phyloP scores from a whole-genome alignment of 73 alveolate species.

The Paramecium primaurelia region DNA sequence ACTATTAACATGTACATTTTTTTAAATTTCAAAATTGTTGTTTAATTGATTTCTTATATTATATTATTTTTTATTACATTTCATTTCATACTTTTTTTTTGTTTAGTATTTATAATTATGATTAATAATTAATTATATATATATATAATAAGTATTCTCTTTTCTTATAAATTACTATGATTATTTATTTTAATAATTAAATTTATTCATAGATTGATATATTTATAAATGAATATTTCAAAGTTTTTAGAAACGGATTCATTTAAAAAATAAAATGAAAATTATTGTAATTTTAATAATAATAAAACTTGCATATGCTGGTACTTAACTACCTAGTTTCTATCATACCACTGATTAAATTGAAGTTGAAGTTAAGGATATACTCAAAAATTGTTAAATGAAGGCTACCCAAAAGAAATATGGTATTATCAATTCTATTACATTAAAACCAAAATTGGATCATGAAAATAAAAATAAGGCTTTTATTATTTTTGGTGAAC shows the following conservation, averaged over 20 bases:
- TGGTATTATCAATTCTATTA: neutral
- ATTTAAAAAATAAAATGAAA: neutral
- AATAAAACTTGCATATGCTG: neutral
- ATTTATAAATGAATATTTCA: neutral
- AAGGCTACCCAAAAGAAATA: neutral
- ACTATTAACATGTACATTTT: too few relatives aligned
- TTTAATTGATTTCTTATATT: too few relatives aligned
- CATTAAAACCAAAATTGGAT: neutral
- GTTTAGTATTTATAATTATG: too few relatives aligned
- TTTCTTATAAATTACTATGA: too few relatives aligned
- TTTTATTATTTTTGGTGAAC: conserved; percentile 70
- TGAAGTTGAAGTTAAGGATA: neutral
- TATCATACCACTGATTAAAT: neutral
- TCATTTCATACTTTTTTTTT: too few relatives aligned
- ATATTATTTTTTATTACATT: too few relatives aligned
- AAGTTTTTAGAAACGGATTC: neutral
- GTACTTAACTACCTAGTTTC: neutral
- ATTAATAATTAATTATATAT: too few relatives aligned
- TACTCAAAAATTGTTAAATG: neutral
- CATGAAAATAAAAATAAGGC: neutral
- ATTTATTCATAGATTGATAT: neutral
- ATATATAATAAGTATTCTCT: too few relatives aligned
- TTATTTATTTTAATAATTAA: too few relatives aligned
- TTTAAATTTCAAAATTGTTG: too few relatives aligned
- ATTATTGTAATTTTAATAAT: neutral